Conservation (phyloP, 2,329 filamentous ascomycete genomes). For the Sporothrix brunneoviolacea region DNA sequence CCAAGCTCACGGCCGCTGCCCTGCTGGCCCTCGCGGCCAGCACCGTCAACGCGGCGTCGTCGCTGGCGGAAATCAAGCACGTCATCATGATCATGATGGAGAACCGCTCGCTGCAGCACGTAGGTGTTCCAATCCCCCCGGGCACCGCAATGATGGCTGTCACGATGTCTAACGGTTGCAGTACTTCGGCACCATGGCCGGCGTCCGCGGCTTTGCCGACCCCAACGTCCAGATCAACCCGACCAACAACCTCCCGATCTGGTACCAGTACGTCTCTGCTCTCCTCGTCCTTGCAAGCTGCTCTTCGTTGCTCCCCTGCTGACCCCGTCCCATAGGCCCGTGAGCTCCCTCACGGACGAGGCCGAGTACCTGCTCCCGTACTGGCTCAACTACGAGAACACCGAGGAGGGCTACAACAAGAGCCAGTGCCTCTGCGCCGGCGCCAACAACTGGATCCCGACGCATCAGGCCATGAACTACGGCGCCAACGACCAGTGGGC, state of each 20-base stretch:
- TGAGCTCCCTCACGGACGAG: conserved; percentile 32
- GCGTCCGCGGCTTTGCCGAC: conserved; percentile 48
- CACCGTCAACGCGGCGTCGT: conserved; percentile 26
- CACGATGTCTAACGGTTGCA: conserved; percentile 18
- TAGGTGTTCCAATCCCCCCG: conserved; percentile 18
- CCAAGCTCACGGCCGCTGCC: conserved; percentile 11
- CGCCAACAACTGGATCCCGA: conserved; percentile 43
- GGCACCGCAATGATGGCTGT: too few relatives aligned
- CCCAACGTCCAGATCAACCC: conserved; percentile 44
- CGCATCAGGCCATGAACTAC: conserved; percentile 44
- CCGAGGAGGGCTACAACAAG: conserved; percentile 30
- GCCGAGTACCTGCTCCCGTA: conserved; percentile 42
- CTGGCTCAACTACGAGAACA: conserved; percentile 46
- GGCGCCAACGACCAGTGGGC: conserved; percentile 47
- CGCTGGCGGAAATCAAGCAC: conserved; percentile 46
- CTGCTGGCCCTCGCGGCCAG: conserved; percentile 19
- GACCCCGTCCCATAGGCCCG: conserved; percentile 22
- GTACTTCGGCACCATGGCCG: conserved; percentile 49
- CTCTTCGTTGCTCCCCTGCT: background rate
- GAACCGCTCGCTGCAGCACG: conserved; percentile 29
- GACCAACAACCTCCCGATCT: conserved; percentile 37
- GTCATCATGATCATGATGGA: conserved; percentile 53
- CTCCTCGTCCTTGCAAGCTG: background rate
- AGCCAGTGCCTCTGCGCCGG: conserved; percentile 48
- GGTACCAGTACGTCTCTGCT: conserved; percentile 38